Base-by-base conservation (phyloP, 2,329 filamentous ascomycete species). In the Zymoseptoria brevis region DNA sequence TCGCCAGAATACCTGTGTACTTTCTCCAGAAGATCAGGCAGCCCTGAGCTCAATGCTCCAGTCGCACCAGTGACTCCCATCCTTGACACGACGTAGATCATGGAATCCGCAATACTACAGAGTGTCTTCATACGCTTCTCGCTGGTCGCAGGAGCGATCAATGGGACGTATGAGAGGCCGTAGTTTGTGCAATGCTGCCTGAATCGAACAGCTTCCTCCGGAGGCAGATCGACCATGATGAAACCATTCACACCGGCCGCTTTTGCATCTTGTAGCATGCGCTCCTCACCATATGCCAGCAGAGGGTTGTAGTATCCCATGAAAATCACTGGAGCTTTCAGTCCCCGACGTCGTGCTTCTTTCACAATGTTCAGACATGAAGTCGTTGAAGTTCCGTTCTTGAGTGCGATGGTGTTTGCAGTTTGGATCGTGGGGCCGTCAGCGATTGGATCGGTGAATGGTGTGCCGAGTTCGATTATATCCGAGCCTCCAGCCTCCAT, bases 281-380 rank as follows among this genome's bases (percentile, higher is more conserved):
- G 83, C 77, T 96, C 91, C 77, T 99, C 94, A 57, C 94, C 94
- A 73, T 97, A 99, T 70, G 88, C 90, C 62, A 97, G 80, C 62
- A 97, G 81, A 1, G 94, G 94, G 79, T 99, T 99, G 79, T 96
- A 99, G 83, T 99, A 99, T 69, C 94, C 94, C 94, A 99, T 99
- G 66, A 99, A 83, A 71, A 99, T 78, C 50, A 99, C 84, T 0
- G 94, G 94, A 0, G 87, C 85, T 69, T 82, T 87, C 57, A 97
- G 80, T 50, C 94, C 94, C 62, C 82, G 83, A 67, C 82, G 81
- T 69, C 94, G 83, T 53, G 93, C 90, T 63, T 88, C 83, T 68
- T 87, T 87, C 62, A 96, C 87, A 81, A 96, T 93, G 69, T 88
- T 82, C 49, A 99, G 82, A 16, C 89, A 89, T 56, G 83, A 85